These are phyloP conservation scores for Fragaria vesca DNA, from an alignment of 306 rosid genomes.

Conservation along the genomic window DNA sequence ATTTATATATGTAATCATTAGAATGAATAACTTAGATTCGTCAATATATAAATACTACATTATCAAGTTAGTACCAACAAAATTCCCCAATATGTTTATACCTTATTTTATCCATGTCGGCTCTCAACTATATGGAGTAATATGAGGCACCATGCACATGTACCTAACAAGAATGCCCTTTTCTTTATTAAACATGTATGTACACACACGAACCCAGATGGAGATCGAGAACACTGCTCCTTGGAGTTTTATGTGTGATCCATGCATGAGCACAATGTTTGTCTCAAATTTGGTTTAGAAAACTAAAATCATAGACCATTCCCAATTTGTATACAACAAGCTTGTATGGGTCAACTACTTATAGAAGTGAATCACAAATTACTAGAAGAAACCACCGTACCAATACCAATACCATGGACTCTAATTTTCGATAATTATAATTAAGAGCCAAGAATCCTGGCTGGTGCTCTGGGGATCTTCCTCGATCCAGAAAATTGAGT, in stretches of 20 bases:
- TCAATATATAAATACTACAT: background rate
- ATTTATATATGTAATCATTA: too few species aligned
- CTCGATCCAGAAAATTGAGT: slow-evolving; percentile 9
- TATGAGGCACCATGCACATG: background rate
- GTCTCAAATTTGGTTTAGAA: background rate
- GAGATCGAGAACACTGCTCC: background rate
- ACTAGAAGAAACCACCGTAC: slow-evolving; percentile 11
- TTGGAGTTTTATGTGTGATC: background rate
- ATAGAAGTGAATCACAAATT: slow-evolving; percentile 10
- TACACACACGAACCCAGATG: background rate
- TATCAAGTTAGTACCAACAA: background rate
- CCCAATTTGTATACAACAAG: background rate
- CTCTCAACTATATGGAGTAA: slow-evolving; percentile 13
- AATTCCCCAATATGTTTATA: background rate
- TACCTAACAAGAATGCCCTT: background rate
- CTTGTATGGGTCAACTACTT: slow-evolving; percentile 22
- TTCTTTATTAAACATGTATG: background rate
- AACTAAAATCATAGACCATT: background rate
- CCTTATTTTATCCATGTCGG: slow-evolving; percentile 14
- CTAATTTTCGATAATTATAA: background rate
- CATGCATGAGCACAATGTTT: slow-evolving; percentile 5
- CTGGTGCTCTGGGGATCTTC: slow-evolving; percentile 28
- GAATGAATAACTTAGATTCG: background rate
- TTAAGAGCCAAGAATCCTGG: slow-evolving; percentile 31
- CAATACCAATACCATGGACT: slow-evolving; percentile 15